A percentile compares a stretch with the other conserved stretches of the same genome.
These are phyloP conservation scores for Abrus pulchellus DNA, from an alignment of 306 rosid species.

Conservation along the genomic window DNA sequence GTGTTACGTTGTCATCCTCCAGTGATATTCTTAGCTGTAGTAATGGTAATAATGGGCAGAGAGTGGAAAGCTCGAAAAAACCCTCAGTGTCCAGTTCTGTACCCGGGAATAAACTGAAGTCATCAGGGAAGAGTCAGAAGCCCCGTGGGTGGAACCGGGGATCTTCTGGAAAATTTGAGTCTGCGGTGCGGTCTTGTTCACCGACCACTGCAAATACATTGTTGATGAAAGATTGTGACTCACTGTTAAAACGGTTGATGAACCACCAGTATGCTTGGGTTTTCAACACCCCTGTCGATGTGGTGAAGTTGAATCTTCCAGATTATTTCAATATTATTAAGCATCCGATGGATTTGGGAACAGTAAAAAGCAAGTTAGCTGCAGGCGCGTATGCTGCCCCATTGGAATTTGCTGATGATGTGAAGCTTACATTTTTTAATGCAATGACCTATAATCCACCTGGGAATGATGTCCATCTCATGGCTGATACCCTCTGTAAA, in stretches of 20 bases:
- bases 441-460: constrained; percentile 91
- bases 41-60: constrained; percentile 60
- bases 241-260: constrained; percentile 72
- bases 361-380: constrained; percentile 65
- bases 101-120: constrained; percentile 49
- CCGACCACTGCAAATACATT: constrained; percentile 54
- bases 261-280: constrained; percentile 72
- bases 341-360: constrained; percentile 90
- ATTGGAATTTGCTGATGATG: constrained; percentile 67
- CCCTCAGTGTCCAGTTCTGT: constrained; percentile 52
- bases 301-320: constrained; percentile 74
- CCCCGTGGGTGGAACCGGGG: constrained; percentile 62
- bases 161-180: constrained; percentile 64
- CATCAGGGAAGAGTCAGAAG: constrained; percentile 49
- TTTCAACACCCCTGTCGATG: constrained; percentile 82
- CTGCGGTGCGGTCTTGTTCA: constrained; percentile 48
- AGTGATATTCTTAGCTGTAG: constrained; percentile 81
- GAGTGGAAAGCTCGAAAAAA: constrained; percentile 52
- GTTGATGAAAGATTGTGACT: constrained; percentile 80
- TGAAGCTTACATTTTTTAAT: constrained; percentile 77
- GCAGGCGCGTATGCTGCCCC: constrained; percentile 67
- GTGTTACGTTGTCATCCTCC: constrained; percentile 71
- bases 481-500: constrained; percentile 79
- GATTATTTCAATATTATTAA: constrained; percentile 80
- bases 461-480: constrained; percentile 69